Evolutionary conservation across 2,329 filamentous ascomycete species (phyloP), one percentile per base, ranked within the genome.

Genomic region (Aphanoascus verrucosus): DNA sequence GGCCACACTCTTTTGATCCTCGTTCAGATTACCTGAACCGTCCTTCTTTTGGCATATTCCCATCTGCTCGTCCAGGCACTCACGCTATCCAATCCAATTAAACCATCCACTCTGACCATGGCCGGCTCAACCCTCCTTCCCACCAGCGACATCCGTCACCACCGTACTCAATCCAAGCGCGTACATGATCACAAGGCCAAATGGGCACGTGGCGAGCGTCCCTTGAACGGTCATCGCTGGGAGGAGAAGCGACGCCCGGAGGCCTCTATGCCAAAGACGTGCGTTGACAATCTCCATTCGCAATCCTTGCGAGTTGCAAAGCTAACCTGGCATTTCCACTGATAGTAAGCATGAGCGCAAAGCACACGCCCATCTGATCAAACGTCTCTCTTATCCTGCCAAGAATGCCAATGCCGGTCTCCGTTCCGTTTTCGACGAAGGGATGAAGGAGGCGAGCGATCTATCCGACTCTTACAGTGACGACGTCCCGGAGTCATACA

Each of bases 61-160:
- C 43, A n/a, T 23, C 43, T 2, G 14, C 43, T 23, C 43, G 17
- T 14, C n/a, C 32, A 19, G 9, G 8, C 17, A 12, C 3, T 20
- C 15, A 49, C 17, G 32, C 20, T 44, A 44, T 32, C 42, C 17
- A 35, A 19, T 35, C 28, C 54, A n/a, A n/a, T n/a, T n/a, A n/a
- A n/a, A n/a, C n/a, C n/a, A 40, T 19, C n/a, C 42, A 38, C 20
- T 37, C 45, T 54, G 12, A 51, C 17, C 48, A 62, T 61, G 61
- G 38, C 49, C 34, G 47, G 42, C 42, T 59, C 59, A 46, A 60
- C 32, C 15, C n/a, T 59, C 63, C 67, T 73, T 62, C 65, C 68
- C 53, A 73, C 72, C 61, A 64, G 67, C 64, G 79, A 82, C 64
- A 70, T 81, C 57, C 78, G 79, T 64, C 74, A 72, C 65, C 68